A percentile compares a stretch with the other conserved stretches of the same genome.
Conservation (phyloP, 2,329 filamentous ascomycete species). For the Periconia sp. region DNA sequence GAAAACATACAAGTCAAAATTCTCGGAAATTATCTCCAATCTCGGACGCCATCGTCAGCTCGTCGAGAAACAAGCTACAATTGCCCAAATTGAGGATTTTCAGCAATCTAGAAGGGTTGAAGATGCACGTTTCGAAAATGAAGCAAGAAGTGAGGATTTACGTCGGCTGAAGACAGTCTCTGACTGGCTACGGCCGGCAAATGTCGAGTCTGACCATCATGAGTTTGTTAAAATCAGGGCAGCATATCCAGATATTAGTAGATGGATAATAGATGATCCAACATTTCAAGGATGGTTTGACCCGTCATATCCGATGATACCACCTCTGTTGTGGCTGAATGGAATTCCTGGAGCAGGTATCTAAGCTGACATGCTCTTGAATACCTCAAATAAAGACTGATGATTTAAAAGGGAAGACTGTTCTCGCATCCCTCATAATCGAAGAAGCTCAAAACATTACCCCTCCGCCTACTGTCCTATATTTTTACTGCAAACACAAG, state of each 20-base stretch:
- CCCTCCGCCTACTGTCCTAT: slow-evolving; percentile 22
- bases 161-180: slow-evolving; percentile 7
- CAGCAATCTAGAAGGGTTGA: background rate
- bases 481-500: slow-evolving; percentile 51
- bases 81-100: slow-evolving; percentile 22
- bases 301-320: slow-evolving; percentile 11
- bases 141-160: slow-evolving; percentile 11
- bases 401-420: slow-evolving; percentile 51
- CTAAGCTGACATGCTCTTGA: slow-evolving; percentile 17
- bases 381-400: background rate
- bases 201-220: slow-evolving; percentile 17
- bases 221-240: slow-evolving; percentile 7
- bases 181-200: slow-evolving; percentile 16
- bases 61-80: slow-evolving; percentile 3
- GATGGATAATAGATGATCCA: slow-evolving; percentile 18
- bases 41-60: background rate
- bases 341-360: slow-evolving; percentile 49
- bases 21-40: background rate
- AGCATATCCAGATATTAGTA: slow-evolving; percentile 9
- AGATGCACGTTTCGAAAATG: slow-evolving; percentile 1
- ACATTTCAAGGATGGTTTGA: slow-evolving; percentile 24
- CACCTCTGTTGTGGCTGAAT: slow-evolving; percentile 45
- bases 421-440: slow-evolving; percentile 50
- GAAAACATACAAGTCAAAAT: background rate
- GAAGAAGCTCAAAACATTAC: slow-evolving; percentile 37